Conservation (phyloP, 805 yeast species). For the Nakazawaea siamensis region DNA sequence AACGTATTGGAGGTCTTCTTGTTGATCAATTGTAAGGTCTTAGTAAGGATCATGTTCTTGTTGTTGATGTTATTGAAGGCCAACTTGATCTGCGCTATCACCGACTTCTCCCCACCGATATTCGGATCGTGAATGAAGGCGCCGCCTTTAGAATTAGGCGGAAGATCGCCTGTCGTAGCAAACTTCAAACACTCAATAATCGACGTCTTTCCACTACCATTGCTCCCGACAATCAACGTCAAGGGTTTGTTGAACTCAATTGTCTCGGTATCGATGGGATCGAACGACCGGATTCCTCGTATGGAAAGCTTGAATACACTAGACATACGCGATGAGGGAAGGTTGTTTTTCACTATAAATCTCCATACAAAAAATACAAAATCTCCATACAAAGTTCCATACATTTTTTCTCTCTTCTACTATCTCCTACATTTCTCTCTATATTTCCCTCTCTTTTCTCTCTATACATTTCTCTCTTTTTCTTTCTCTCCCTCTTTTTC, state of each 20-base stretch:
- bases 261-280: slow-evolving; percentile 74
- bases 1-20: slow-evolving; percentile 54
- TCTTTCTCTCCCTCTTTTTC: too few relatives aligned
- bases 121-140: slow-evolving; percentile 94
- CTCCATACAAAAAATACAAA: too few relatives aligned
- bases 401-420: too few relatives aligned
- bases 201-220: slow-evolving; percentile 96
- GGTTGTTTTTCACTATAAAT: too few relatives aligned
- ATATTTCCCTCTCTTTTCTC: too few relatives aligned
- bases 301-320: slow-evolving; percentile 55
- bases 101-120: slow-evolving; percentile 64
- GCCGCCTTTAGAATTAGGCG: slow-evolving; percentile 94
- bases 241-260: slow-evolving; percentile 86
- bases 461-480: too few relatives aligned
- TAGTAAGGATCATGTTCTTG: slow-evolving; percentile 74
- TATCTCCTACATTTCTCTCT: too few relatives aligned
- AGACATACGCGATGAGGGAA: too few relatives aligned
- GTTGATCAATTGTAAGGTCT: slow-evolving; percentile 69
- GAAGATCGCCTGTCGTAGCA: slow-evolving; percentile 92
- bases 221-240: slow-evolving; percentile 90
- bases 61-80: slow-evolving; percentile 73
- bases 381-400: too few relatives aligned
- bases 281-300: slow-evolving; percentile 87
- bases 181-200: slow-evolving; percentile 90
- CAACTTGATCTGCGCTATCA: slow-evolving; percentile 83